Evolutionary conservation across 1,284 basidiomycete species (phyloP).

Genomic region (Cystobasidium sp.): DNA sequence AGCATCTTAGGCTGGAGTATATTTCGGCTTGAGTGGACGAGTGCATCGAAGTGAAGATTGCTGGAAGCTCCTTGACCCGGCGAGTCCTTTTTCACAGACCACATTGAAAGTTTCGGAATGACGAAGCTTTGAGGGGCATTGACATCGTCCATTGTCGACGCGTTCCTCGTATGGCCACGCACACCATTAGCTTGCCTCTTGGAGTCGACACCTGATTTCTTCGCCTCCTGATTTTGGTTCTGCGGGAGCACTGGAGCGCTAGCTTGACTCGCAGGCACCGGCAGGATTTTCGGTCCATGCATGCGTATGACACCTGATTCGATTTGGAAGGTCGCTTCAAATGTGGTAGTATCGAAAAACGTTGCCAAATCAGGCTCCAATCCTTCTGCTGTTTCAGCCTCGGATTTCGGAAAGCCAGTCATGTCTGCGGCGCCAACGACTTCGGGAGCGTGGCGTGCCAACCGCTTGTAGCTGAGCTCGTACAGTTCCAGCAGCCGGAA

Average conservation of each 20-base stretch:
- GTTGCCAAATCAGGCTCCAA: constrained; percentile 48
- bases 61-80: background rate
- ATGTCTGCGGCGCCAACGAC: background rate
- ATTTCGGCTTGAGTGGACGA: constrained; percentile 84
- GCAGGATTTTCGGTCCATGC: constrained; percentile 8
- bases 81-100: constrained; percentile 27
- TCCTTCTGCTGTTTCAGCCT: constrained; percentile 56
- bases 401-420: background rate
- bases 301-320: constrained; percentile 39
- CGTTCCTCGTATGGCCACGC: background rate
- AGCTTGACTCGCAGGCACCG: background rate
- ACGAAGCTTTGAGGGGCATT: constrained; percentile 22
- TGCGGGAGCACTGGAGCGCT: too few relatives aligned
- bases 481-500: constrained; percentile 85
- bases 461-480: constrained; percentile 74
- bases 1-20: constrained; percentile 76
- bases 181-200: too few relatives aligned
- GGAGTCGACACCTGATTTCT: too few relatives aligned
- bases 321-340: constrained; percentile 36
- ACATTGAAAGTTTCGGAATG: constrained; percentile 29
- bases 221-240: too few relatives aligned
- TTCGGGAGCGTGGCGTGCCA: constrained; percentile 63
- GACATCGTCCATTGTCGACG: background rate
- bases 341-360: constrained; percentile 27
- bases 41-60: constrained; percentile 70